Evolutionary conservation across 768 basidiomycete species (phyloP), one percentile per base, ranked within the genome.

Genomic region (Cystobasidium ongulense): DNA sequence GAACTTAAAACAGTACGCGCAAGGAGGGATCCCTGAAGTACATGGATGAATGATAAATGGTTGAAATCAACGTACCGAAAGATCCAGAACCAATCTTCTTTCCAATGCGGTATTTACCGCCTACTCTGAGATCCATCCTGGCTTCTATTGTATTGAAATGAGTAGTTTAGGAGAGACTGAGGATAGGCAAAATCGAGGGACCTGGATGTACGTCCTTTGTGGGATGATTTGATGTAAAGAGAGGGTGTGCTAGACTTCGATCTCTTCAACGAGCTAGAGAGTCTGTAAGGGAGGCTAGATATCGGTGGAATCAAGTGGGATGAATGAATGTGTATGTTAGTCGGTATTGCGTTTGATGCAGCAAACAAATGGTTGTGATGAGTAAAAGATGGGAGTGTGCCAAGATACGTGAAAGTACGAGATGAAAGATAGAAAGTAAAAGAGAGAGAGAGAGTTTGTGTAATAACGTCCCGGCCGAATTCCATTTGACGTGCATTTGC

Each of bases 61-160:
- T 54, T 5, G 43, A 70, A 29, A 17, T n/a, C 21, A 62, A 85
- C 89, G 80, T 79, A 95, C 94, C 92, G 79, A 98, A 97, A 54
- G 94, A 97, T 76, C 95, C 95, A 38, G 92, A 95, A 76, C 95
- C 95, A 80, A 98, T 97, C 89, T 97, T 97, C 87, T 96, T 96
- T 75, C 95, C 95, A 77, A 98, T 88, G 80, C 95, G 87, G 85
- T 98, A 97, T 84, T 98, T 79, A 66, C 78, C 78, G 41, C 77
- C 77, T 62, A 79, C 77, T 31, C 76, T 73, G 50, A 74, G 73
- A 73, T 73, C 72, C 72, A 73, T 73, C 41, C 17, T 64, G 31
- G 39, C 63, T 29, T 33, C 35, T 31, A 15, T 57, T 7, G 53
- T 7, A 15, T 29, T 31, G 21, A 27, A 17, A 11, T 50, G 3